Evolutionary conservation across 2,329 filamentous ascomycete genomes (phyloP).

Genomic region (Sporothrix brasiliensis): DNA sequence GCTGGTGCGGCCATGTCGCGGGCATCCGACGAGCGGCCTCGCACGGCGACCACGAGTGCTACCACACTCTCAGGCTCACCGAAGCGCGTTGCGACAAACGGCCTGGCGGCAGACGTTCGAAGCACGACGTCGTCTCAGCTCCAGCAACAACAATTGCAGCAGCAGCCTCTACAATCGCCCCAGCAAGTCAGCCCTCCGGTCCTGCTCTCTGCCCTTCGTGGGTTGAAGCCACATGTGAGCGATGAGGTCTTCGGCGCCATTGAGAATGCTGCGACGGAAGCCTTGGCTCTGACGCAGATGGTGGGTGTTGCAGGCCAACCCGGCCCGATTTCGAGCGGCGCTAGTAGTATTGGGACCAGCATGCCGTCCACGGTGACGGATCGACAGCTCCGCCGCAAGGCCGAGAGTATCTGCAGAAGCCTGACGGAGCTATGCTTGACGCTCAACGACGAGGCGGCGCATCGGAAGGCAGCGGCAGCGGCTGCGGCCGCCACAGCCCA

Average conservation of each 20-base stretch:
- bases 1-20: slow-evolving; percentile 78
- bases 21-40: slow-evolving; percentile 76
- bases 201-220: slow-evolving; percentile 76
- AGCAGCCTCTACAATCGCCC: slow-evolving; percentile 29
- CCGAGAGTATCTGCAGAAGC: slow-evolving; percentile 88
- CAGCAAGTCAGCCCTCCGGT: slow-evolving; percentile 50
- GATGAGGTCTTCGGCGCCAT: slow-evolving; percentile 75
- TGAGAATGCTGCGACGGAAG: slow-evolving; percentile 80
- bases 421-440: slow-evolving; percentile 91
- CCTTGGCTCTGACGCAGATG: slow-evolving; percentile 75
- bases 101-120: slow-evolving; percentile 49
- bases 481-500: slow-evolving; percentile 16
- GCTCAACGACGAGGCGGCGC: slow-evolving; percentile 63
- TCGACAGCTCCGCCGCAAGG: slow-evolving; percentile 83
- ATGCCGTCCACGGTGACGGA: slow-evolving; percentile 63
- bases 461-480: slow-evolving; percentile 41
- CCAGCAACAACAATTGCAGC: slow-evolving; percentile 60
- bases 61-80: slow-evolving; percentile 92
- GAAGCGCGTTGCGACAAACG: slow-evolving; percentile 64
- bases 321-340: slow-evolving; percentile 67
- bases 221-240: slow-evolving; percentile 71
- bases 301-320: slow-evolving; percentile 73
- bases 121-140: slow-evolving; percentile 48
- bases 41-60: slow-evolving; percentile 85
- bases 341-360: slow-evolving; percentile 61